Evolutionary conservation across 1,284 basidiomycete species (phyloP).

Genomic region (Apiotrichum montevideense): DNA sequence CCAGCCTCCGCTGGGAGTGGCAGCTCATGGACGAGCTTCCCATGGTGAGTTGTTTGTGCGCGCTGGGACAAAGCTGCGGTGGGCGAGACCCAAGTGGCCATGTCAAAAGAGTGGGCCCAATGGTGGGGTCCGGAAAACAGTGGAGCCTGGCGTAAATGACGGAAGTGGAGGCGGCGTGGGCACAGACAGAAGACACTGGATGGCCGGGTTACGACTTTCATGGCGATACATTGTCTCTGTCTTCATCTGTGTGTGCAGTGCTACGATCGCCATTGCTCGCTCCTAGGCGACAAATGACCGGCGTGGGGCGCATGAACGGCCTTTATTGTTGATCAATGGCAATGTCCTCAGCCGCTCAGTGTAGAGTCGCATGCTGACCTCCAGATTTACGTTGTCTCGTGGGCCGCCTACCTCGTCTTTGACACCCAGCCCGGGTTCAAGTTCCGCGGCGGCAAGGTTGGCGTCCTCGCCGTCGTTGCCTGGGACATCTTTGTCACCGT

Average conservation of each 20-base stretch:
- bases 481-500: conserved; percentile 41
- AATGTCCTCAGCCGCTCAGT: too few species aligned
- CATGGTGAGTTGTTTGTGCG: conserved; percentile 36
- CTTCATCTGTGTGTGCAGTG: too few species aligned
- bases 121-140: not conserved
- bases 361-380: not conserved
- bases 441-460: conserved; percentile 31
- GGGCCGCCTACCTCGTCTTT: conserved; percentile 36
- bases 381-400: conserved; percentile 44
- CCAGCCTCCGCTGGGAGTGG: conserved; percentile 44
- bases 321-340: too few species aligned
- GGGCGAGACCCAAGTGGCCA: not conserved
- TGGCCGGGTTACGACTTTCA: too few species aligned
- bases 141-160: not conserved
- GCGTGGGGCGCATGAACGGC: too few species aligned
- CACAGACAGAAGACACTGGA: too few species aligned
- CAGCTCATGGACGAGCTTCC: conserved; percentile 48
- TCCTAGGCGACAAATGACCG: too few species aligned
- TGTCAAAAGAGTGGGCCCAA: too few species aligned
- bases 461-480: conserved; percentile 27
- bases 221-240: too few species aligned
- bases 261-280: too few species aligned
- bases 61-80: too few species aligned
- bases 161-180: too few species aligned
- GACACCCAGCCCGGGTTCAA: conserved; percentile 38